These are phyloP conservation scores for Didymella exigua DNA, from an alignment of 2,329 filamentous ascomycete genomes.

Conservation along the genomic window DNA sequence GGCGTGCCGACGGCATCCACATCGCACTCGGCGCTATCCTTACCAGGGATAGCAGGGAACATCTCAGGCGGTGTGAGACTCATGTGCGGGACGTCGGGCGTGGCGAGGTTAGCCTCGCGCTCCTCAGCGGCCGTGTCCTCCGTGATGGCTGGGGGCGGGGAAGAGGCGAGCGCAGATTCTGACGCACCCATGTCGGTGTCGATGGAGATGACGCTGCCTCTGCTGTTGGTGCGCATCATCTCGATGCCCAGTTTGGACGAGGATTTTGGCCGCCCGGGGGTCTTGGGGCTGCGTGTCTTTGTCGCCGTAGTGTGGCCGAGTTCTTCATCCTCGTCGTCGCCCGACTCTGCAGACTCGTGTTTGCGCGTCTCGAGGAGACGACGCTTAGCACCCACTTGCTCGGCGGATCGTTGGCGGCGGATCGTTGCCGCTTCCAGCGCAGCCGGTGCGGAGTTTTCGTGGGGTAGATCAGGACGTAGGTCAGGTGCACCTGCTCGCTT, in stretches of 20 bases:
- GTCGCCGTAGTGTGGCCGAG: conserved; percentile 61
- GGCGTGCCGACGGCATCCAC: conserved; percentile 45
- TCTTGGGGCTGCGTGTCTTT: conserved; percentile 55
- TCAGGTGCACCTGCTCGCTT: conserved; percentile 39
- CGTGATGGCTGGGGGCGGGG: conserved; percentile 49
- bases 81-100: conserved; percentile 35
- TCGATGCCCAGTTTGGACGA: conserved; percentile 88
- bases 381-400: conserved; percentile 75
- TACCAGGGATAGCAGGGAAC: conserved; percentile 54
- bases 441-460: conserved; percentile 64
- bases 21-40: conserved; percentile 49
- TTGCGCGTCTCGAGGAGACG: conserved; percentile 75
- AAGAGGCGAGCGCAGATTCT: conserved; percentile 43
- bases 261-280: conserved; percentile 47
- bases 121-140: conserved; percentile 49
- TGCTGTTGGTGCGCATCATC: conserved; percentile 97
- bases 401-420: conserved; percentile 70
- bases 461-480: conserved; percentile 34
- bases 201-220: conserved; percentile 71
- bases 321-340: conserved; percentile 94
- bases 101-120: conserved; percentile 29
- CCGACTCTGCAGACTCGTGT: conserved; percentile 80
- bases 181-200: conserved; percentile 49
- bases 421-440: conserved; percentile 58
- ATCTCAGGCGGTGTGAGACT: conserved; percentile 59